Conservation (phyloP, 495 filamentous ascomycete genomes). For the Chaetomidium leptoderma region DNA sequence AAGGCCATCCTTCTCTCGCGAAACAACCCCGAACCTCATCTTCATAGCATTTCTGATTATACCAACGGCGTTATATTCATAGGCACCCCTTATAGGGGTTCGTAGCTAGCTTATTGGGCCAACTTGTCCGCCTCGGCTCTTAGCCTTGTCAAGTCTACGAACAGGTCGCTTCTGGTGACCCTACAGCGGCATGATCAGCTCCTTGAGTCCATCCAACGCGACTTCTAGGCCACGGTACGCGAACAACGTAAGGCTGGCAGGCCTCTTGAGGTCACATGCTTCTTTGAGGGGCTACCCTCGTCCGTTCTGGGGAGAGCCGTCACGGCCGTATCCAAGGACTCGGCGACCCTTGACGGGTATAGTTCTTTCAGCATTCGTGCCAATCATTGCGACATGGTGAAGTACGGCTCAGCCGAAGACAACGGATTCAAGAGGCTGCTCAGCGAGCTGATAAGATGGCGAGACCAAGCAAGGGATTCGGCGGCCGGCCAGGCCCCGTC, state of each 20-base stretch:
- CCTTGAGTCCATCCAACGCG: conserved; percentile 15
- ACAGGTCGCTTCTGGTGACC: conserved; percentile 21
- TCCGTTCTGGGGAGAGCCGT: conserved; percentile 23
- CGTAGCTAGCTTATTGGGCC: conserved; percentile 33
- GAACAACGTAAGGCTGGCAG: conserved; percentile 11
- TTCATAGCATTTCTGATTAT: conserved; percentile 28
- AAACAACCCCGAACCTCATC: conserved; percentile 24
- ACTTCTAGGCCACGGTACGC: conserved; percentile 35
- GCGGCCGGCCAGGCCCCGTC: no score
- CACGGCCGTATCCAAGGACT: conserved; percentile 39
- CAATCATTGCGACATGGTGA: conserved; percentile 42
- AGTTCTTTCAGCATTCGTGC: conserved; percentile 32
- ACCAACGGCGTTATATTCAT: conserved; percentile 40
- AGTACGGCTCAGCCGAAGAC: conserved; percentile 31
- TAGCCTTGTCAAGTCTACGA: conserved; percentile 22
- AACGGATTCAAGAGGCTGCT: conserved; percentile 36
- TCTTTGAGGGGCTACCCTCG: conserved; percentile 30
- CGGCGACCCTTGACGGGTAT: conserved; percentile 33
- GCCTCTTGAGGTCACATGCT: conserved; percentile 32
- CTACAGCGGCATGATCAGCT: conserved; percentile 18
- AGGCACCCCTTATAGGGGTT: conserved; percentile 41
- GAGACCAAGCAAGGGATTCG: no score
- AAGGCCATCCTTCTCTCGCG: conserved; percentile 22
- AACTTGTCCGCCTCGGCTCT: conserved; percentile 7
- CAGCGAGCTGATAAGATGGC: conserved; percentile 21